These are phyloP conservation scores for Rhypophila decipiens DNA, from an alignment of 495 filamentous ascomycete species.

Conservation along the genomic window DNA sequence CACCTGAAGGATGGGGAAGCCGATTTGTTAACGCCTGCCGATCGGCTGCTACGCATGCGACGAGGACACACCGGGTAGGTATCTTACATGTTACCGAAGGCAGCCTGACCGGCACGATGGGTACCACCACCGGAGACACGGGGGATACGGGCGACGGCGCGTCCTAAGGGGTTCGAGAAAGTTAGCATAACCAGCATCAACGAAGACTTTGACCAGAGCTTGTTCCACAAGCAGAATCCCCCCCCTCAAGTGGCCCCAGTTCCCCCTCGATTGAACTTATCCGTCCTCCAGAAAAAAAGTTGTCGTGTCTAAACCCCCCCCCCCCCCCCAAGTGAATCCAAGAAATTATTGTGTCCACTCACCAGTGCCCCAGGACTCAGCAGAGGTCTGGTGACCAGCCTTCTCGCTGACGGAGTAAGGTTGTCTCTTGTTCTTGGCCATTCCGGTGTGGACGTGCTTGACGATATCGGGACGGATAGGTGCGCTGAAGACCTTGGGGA, in stretches of 20 bases:
- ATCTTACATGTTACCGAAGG: constrained; percentile 99
- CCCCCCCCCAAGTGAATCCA: too few species aligned
- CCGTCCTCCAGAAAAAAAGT: constrained; percentile 4
- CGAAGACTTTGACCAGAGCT: too few species aligned
- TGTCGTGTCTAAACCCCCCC: too few species aligned
- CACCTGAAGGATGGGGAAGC: too few species aligned
- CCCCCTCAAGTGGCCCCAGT: too few species aligned
- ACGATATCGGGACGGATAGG: constrained; percentile 99
- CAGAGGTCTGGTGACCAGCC: constrained; percentile 98
- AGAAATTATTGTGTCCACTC: too few species aligned
- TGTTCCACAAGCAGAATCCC: too few species aligned
- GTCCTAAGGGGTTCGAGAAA: constrained; percentile 53
- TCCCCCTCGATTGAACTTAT: too few species aligned
- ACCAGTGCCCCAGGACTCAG: constrained; percentile 99
- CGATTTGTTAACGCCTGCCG: too few species aligned
- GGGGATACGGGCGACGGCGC: constrained; percentile 99
- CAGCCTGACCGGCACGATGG: constrained; percentile 98
- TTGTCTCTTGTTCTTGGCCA: constrained; percentile 99
- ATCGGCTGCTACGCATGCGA: too few species aligned
- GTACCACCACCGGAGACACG: constrained; percentile 99
- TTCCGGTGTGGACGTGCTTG: constrained; percentile 96
- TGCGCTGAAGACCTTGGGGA: constrained; percentile 89
- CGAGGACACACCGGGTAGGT: too few species aligned
- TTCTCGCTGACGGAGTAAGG: constrained; percentile 99
- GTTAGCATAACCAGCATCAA: too few species aligned